phyloP scores from a whole-genome alignment of 1,139 yeast species.

The Starmera stellimalicola region DNA sequence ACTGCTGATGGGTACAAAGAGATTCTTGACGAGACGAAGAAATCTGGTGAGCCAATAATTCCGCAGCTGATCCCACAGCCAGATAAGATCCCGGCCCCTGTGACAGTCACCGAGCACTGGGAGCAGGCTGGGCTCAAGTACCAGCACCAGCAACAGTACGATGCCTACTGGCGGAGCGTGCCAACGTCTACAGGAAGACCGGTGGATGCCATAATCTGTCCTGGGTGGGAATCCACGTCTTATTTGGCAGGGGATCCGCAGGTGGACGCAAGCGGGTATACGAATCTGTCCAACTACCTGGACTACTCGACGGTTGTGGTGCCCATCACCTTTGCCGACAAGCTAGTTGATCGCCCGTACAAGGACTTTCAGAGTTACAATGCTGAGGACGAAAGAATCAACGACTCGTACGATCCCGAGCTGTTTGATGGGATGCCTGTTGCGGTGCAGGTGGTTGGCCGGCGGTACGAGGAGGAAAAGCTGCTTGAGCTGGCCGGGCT shows the following conservation, averaged over 20 bases:
- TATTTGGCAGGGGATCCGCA: conserved; percentile 23
- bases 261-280: conserved; percentile 24
- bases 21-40: conserved; percentile 14
- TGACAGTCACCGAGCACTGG: conserved; percentile 32
- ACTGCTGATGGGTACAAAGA: conserved; percentile 24
- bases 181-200: conserved; percentile 29
- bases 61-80: conserved; percentile 18
- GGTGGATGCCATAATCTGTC: conserved; percentile 36
- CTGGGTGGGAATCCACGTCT: conserved; percentile 37
- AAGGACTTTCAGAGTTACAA: conserved; percentile 23
- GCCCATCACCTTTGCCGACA: conserved; percentile 50
- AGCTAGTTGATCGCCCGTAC: conserved; percentile 28
- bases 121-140: conserved; percentile 28
- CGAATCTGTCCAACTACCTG: conserved; percentile 47
- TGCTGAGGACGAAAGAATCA: conserved; percentile 29
- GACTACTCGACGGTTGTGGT: conserved; percentile 48
- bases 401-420: conserved; percentile 38
- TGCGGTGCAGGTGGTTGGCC: conserved; percentile 51
- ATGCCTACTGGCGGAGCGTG: conserved; percentile 30
- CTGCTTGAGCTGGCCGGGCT: conserved; percentile 23
- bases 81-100: conserved; percentile 22
- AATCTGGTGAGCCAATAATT: conserved; percentile 31
- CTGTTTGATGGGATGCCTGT: conserved; percentile 55
- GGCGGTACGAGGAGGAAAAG: conserved; percentile 49
- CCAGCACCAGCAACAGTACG: conserved; percentile 23